These are phyloP conservation scores for Gossypium stocksii DNA, from an alignment of 345 rosid genomes.

Conservation along the genomic window DNA sequence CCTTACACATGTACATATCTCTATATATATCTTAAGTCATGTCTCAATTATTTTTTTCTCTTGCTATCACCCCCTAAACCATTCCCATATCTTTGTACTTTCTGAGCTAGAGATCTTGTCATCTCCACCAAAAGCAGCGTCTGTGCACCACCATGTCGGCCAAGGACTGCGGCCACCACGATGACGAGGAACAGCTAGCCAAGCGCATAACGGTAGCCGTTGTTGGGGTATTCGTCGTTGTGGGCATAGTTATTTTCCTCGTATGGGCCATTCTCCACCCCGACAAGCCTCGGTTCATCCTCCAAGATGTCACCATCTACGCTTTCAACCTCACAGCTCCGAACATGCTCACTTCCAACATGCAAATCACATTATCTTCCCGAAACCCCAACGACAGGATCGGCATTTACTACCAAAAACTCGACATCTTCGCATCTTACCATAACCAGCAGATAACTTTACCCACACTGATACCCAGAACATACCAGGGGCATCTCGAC, in stretches of 20 bases:
- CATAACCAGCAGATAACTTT: conserved; percentile 68
- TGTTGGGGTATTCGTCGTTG: conserved; percentile 12
- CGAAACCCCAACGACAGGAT: conserved; percentile 59
- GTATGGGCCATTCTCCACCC: conserved; percentile 59
- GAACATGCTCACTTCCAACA: conserved; percentile 31
- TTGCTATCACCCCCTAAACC: neutral
- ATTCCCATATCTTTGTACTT: neutral
- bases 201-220: conserved; percentile 20
- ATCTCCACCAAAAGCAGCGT: neutral
- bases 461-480: conserved; percentile 43
- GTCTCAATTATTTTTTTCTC: neutral
- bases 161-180: conserved; percentile 33
- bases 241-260: conserved; percentile 39
- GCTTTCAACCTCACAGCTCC: conserved; percentile 52
- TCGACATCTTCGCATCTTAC: conserved; percentile 53
- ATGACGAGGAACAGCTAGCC: conserved; percentile 8
- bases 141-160: conserved; percentile 25
- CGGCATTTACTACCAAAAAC: conserved; percentile 52
- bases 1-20: too few species aligned
- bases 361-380: conserved; percentile 62
- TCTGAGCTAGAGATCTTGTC: neutral
- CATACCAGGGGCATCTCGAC: conserved; percentile 66
- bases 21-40: neutral
- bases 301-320: conserved; percentile 61
- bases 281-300: conserved; percentile 54